phyloP scores from a whole-genome alignment of 2,329 filamentous ascomycete species.

The Microdochium bolleyi region DNA sequence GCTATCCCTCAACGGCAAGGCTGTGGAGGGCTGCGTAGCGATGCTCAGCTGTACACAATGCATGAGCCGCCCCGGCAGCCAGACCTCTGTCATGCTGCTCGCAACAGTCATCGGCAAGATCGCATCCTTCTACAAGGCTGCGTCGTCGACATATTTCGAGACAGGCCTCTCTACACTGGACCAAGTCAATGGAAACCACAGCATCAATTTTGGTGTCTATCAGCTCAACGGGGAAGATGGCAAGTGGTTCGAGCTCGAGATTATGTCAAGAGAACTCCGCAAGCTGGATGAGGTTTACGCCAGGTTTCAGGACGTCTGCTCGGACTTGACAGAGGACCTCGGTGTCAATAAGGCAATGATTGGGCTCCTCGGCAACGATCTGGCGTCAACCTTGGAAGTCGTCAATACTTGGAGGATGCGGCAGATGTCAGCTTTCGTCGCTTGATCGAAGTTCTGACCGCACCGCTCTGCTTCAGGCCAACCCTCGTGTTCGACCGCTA shows the following conservation, averaged over 20 bases:
- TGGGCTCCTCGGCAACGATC: conserved; percentile 32
- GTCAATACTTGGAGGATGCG: conserved; percentile 25
- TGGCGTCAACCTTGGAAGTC: conserved; percentile 33
- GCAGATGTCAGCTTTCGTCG: conserved; percentile 16
- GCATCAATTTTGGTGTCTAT: conserved; percentile 34
- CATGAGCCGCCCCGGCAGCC: conserved; percentile 31
- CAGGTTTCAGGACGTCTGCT: conserved; percentile 32
- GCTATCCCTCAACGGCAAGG: conserved; percentile 35
- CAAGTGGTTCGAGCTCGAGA: conserved; percentile 37
- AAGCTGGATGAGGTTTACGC: conserved; percentile 38
- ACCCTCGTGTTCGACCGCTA: too few relatives aligned
- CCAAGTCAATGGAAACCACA: conserved; percentile 9
- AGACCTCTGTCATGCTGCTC: conserved; percentile 40
- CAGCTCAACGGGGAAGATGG: conserved; percentile 36
- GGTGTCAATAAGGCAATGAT: conserved; percentile 37
- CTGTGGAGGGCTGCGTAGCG: conserved; percentile 36
- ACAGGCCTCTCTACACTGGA: conserved; percentile 4
- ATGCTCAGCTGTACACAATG: conserved; percentile 38
- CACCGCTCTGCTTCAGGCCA: conserved; percentile 1
- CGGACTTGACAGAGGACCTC: conserved; percentile 28
- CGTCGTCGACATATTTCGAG: conserved; percentile 30
- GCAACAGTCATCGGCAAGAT: conserved; percentile 40
- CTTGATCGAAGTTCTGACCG: background rate
- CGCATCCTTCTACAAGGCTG: conserved; percentile 35
- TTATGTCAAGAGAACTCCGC: conserved; percentile 36